These are phyloP conservation scores for Platismatia glauca DNA, from an alignment of 495 filamentous ascomycete genomes.

Conservation along the genomic window DNA sequence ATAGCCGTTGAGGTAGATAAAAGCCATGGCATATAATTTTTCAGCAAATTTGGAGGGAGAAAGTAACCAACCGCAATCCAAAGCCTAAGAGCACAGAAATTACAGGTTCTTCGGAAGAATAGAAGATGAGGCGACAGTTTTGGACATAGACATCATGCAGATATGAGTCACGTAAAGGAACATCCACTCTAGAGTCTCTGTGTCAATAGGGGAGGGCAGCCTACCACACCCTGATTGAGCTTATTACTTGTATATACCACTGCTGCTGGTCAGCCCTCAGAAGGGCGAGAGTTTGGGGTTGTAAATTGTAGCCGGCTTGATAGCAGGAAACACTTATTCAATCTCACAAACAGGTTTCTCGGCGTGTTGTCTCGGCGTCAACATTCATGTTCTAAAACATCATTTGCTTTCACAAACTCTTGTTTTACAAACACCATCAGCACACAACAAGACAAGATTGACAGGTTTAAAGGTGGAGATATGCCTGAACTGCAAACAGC, in stretches of 20 bases:
- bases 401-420: neutral
- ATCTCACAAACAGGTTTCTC: neutral
- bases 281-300: neutral
- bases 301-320: neutral
- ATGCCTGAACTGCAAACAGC: neutral
- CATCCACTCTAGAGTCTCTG: neutral
- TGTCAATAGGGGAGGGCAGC: neutral
- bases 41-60: neutral
- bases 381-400: neutral
- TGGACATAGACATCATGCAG: neutral
- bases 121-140: neutral
- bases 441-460: neutral
- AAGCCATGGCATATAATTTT: neutral
- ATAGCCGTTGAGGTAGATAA: slow-evolving; percentile 14
- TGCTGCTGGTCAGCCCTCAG: neutral
- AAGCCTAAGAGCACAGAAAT: neutral
- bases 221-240: neutral
- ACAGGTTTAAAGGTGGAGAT: neutral
- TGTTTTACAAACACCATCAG: neutral
- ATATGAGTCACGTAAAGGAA: neutral
- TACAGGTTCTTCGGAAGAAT: too few species aligned
- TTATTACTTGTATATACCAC: neutral
- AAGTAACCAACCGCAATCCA: neutral
- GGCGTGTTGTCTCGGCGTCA: neutral
- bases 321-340: neutral